These are phyloP conservation scores for Coemansia sp. DNA, from an alignment of 192 early-diverging fungal genomes.

Conservation along the genomic window DNA sequence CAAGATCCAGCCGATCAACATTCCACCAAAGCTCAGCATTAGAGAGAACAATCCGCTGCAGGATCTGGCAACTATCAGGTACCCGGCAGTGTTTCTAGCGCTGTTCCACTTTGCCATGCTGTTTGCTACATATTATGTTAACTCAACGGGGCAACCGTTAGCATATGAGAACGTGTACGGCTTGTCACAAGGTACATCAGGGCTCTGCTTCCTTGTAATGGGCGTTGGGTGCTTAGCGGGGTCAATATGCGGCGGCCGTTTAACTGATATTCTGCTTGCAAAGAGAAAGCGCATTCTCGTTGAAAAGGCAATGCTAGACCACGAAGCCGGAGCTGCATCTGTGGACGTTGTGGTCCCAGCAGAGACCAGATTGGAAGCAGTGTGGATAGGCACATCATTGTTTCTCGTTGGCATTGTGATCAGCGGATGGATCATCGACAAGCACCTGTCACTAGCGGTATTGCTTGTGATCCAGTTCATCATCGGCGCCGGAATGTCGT, in stretches of 20 bases:
- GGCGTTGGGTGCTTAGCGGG: no score
- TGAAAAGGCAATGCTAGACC: background rate
- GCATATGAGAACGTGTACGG: no score
- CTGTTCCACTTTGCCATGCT: conserved; percentile 16
- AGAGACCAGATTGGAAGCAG: no score
- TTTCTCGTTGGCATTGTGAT: background rate
- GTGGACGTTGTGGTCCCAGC: no score
- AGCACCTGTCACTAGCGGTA: conserved; percentile 23
- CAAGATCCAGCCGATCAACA: conserved; percentile 31
- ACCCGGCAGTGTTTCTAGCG: conserved; percentile 32
- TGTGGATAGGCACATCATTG: no score
- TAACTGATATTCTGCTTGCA: conserved; percentile 33
- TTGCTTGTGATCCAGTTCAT: conserved; percentile 42
- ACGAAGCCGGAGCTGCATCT: background rate
- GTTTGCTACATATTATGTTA: no score
- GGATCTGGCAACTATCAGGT: conserved; percentile 25
- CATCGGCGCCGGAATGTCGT: conserved; percentile 44
- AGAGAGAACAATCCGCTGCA: conserved; percentile 43
- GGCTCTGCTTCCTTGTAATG: no score
- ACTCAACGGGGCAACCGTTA: no score
- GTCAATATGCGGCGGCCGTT: conserved; percentile 14
- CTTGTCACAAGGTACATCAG: no score
- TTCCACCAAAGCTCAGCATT: conserved; percentile 18
- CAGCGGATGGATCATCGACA: conserved; percentile 46
- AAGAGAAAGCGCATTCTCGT: conserved; percentile 2